These are phyloP conservation scores for Phytopythium oedochilum DNA, from an alignment of 352 stramenopile genomes.

Conservation along the genomic window DNA sequence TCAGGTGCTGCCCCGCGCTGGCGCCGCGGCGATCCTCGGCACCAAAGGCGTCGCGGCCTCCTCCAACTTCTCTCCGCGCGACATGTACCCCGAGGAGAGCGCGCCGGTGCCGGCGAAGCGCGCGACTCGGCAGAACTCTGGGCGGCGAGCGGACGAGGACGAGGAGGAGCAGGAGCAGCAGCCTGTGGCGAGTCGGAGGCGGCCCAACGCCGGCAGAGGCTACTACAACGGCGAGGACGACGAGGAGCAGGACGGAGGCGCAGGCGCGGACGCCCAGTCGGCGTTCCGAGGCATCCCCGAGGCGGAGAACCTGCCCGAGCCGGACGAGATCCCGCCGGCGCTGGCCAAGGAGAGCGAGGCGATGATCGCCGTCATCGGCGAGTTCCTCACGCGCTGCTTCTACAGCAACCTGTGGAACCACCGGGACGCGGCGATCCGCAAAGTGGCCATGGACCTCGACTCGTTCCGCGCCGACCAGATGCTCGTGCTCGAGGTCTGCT, in stretches of 20 bases:
- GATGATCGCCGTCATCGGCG: conserved; percentile 67
- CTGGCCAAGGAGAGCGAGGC: conserved; percentile 75
- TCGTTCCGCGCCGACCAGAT: conserved; percentile 44
- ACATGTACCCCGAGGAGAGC: conserved; percentile 61
- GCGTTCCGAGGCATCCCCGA: conserved; percentile 68
- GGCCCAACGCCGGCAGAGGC: conserved; percentile 11
- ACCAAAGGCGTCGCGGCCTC: conserved; percentile 21
- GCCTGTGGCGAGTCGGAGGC: conserved; percentile 7
- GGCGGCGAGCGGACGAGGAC: not conserved
- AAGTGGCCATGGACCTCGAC: conserved; percentile 74
- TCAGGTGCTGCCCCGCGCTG: conserved; percentile 42
- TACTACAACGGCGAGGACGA: conserved; percentile 11
- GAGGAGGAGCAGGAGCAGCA: not conserved
- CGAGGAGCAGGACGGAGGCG: conserved; percentile 10
- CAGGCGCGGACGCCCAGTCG: conserved; percentile 22
- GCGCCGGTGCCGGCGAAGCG: conserved; percentile 11
- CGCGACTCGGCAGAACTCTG: not conserved
- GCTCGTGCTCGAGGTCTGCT: conserved; percentile 52
- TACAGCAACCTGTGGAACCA: conserved; percentile 89
- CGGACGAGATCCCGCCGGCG: conserved; percentile 59
- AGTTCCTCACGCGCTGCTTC: conserved; percentile 76
- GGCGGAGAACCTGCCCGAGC: conserved; percentile 61
- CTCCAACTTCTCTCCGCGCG: conserved; percentile 52
- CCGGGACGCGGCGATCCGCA: conserved; percentile 76
- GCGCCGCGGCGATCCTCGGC: conserved; percentile 22